Percentiles rank a stretch among this genome's conserved stretches.
Conservation (phyloP, 148 eudicot species). For the Chenopodium suecicum region DNA sequence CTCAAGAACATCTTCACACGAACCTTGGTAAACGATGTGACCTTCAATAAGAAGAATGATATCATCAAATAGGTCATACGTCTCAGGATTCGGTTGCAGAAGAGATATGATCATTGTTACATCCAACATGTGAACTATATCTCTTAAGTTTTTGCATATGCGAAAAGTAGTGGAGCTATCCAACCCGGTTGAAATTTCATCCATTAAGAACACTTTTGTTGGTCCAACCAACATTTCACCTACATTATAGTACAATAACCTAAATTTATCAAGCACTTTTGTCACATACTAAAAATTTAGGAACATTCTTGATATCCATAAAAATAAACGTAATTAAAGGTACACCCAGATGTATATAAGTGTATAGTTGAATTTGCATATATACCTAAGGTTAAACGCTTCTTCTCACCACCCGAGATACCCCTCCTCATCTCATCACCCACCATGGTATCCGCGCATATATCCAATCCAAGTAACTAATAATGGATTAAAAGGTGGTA, state of each 20-base stretch:
- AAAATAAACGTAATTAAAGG: too few relatives aligned
- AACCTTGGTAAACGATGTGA: conserved; percentile 50
- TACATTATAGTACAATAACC: background rate
- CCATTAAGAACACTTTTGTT: conserved; percentile 48
- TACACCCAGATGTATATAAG: background rate
- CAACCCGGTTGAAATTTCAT: conserved; percentile 59
- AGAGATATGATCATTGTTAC: conserved; percentile 50
- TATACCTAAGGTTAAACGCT: conserved; percentile 46
- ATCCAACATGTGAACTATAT: conserved; percentile 38
- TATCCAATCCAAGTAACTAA: conserved; percentile 35
- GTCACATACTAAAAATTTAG: background rate
- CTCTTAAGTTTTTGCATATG: conserved; percentile 44
- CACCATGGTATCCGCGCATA: conserved; percentile 43
- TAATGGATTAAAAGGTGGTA: conserved; percentile 20
- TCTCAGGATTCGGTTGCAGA: conserved; percentile 55
- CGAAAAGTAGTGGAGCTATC: conserved; percentile 55
- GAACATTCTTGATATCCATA: background rate
- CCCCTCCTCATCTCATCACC: conserved; percentile 46
- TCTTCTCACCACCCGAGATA: conserved; percentile 54
- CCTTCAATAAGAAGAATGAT: conserved; percentile 52
- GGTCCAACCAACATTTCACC: conserved; percentile 65
- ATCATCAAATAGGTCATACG: conserved; percentile 54
- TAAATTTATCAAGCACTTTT: background rate
- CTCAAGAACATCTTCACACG: conserved; percentile 41
- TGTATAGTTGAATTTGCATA: background rate